Conservation (phyloP, 2,329 filamentous ascomycete species). For the Podosphaera xanthii region DNA sequence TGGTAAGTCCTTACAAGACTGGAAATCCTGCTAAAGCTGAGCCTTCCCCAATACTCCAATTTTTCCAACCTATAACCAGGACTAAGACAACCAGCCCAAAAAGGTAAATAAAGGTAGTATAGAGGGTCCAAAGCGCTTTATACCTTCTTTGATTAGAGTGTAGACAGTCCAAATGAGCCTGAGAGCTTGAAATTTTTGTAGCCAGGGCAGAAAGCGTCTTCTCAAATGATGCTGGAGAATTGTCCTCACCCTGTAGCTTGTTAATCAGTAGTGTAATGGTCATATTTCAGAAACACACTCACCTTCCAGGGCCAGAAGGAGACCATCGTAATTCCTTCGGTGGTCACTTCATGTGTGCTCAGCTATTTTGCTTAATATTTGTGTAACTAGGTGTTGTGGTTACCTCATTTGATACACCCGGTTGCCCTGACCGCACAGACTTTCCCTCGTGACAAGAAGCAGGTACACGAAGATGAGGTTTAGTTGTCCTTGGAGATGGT, state of each 20-base stretch:
- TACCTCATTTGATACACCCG: background rate
- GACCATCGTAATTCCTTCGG: slow-evolving; percentile 33
- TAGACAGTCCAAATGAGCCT: slow-evolving; percentile 48
- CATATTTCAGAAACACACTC: slow-evolving; percentile 12
- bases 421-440: background rate
- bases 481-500: background rate
- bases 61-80: slow-evolving; percentile 64
- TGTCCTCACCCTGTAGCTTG: slow-evolving; percentile 40
- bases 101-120: slow-evolving; percentile 75
- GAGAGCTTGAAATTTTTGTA: slow-evolving; percentile 55
- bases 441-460: background rate
- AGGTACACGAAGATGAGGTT: background rate
- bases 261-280: slow-evolving; percentile 5
- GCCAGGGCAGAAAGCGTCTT: slow-evolving; percentile 68
- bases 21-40: slow-evolving; percentile 58
- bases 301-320: slow-evolving; percentile 75
- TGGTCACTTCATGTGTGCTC: background rate
- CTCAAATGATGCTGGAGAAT: slow-evolving; percentile 79
- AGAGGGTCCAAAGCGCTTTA: slow-evolving; percentile 74
- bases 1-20: slow-evolving; percentile 35
- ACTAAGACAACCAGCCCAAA: slow-evolving; percentile 62
- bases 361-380: background rate
- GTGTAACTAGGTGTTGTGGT: background rate
- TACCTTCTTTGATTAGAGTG: slow-evolving; percentile 52
- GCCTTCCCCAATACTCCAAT: slow-evolving; percentile 58